Base-by-base conservation (phyloP, 352 stramenopile species). In the Nothophytophthora sp. region DNA sequence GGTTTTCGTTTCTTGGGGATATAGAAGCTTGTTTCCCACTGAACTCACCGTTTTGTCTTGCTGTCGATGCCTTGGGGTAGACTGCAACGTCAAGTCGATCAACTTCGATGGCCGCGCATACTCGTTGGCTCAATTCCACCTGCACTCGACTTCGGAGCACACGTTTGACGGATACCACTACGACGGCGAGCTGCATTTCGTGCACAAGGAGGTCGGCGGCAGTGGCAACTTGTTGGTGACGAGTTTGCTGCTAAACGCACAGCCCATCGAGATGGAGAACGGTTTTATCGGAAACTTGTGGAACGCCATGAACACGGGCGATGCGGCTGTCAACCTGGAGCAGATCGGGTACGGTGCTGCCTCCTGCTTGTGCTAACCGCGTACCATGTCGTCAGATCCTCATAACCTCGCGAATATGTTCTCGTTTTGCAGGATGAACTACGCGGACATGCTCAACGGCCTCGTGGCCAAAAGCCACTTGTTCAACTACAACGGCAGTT, bases 401-500 rank as follows among this genome's bases (percentile, higher is more conserved):
- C 1, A 23, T 10, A 5, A 10, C 19, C 15, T 29, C n/a, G n/a
- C n/a, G n/a, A n/a, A 4, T 25, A 4, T 13, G 38, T n/a, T 30
- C 10, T 39, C 7, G 8, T 0, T 18, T 1, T 28, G 2, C 34
- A 81, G 67, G 3, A 25, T 81, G 55, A 78, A 78, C 60, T 88
- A 88, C 50, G 74, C 81, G 1, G 67, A 88, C 25, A 9, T 82
- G 50, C 55, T 88, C 20, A 82, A 71, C 30, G 40, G 44, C 5
- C 53, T 81, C n/a, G 63, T 88, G 8, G 40, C 52, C n/a, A 70
- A 61, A 29, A 86, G 70, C 49, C 70, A 85, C 45, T 28, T 90
- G 18, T 83, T 86, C 63, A 81, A 83, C 60, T 85, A 87, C 60
- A 60, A 51, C n/a, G 76, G 76, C 19, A 83, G 70, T 20, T 50